A percentile compares a stretch with the other conserved stretches of the same genome.
phyloP scores from a whole-genome alignment of 177 flowering plant genomes.

The Vitis hybrid region DNA sequence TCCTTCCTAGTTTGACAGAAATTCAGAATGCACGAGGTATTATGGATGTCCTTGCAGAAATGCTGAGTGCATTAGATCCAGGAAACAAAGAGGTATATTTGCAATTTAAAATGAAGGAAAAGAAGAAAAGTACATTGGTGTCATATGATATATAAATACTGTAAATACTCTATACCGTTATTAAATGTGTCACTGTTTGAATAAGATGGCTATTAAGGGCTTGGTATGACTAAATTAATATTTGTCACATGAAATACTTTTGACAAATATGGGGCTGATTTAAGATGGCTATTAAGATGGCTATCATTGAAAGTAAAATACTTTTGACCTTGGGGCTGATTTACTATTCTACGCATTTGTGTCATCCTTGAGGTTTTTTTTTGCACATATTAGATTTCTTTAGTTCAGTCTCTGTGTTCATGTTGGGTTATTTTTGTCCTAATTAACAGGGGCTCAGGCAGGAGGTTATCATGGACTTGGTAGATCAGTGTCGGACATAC shows the following conservation, averaged over 20 bases:
- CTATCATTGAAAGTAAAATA: no score
- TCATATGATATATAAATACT: background rate
- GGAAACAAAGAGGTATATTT: conserved; percentile 76
- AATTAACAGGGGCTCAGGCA: conserved; percentile 69
- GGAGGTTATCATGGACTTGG: conserved; percentile 91
- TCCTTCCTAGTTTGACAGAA: conserved; percentile 68
- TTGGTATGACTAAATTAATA: no score
- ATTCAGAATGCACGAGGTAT: conserved; percentile 97
- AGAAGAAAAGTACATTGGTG: background rate
- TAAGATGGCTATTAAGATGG: no score
- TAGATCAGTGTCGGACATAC: conserved; percentile 86
- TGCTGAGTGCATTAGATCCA: conserved; percentile 92
- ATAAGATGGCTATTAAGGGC: no score
- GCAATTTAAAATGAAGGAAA: background rate
- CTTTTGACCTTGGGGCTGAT: no score
- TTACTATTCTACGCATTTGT: no score
- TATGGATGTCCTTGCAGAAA: conserved; percentile 96
- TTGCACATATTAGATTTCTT: background rate
- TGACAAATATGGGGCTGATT: no score
- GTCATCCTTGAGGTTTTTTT: background rate
- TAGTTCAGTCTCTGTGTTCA: background rate
- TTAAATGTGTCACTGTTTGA: background rate
- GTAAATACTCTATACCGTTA: background rate
- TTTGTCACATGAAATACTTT: no score
- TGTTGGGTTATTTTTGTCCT: conserved; percentile 8